These are phyloP conservation scores for Pseudogymnoascus sp. DNA, from an alignment of 2,329 filamentous ascomycete species.

Conservation along the genomic window DNA sequence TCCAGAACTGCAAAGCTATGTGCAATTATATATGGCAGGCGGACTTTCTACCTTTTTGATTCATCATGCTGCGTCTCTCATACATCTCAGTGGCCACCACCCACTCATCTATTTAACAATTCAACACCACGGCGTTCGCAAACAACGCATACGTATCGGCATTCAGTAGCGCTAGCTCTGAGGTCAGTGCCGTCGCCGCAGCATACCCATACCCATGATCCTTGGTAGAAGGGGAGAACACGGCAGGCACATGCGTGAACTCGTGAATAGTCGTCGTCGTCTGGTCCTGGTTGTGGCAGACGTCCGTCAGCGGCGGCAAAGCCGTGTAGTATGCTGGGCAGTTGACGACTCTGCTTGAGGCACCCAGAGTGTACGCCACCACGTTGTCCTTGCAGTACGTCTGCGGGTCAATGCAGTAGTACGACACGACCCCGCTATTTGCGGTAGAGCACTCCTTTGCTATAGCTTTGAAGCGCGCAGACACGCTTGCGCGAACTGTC, in stretches of 20 bases:
- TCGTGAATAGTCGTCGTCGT: slow-evolving; percentile 60
- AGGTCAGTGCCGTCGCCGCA: slow-evolving; percentile 38
- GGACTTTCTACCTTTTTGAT: background rate
- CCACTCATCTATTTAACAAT: slow-evolving; percentile 30
- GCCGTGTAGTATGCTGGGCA: slow-evolving; percentile 53
- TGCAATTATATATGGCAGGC: background rate
- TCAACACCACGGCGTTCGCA: slow-evolving; percentile 39
- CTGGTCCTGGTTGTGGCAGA: slow-evolving; percentile 59
- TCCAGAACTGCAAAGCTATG: background rate
- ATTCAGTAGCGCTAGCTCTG: slow-evolving; percentile 48
- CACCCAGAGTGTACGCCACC: slow-evolving; percentile 55
- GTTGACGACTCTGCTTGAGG: slow-evolving; percentile 50
- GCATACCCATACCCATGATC: slow-evolving; percentile 54
- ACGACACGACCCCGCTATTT: slow-evolving; percentile 40
- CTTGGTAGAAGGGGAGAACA: slow-evolving; percentile 47
- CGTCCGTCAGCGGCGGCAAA: slow-evolving; percentile 41
- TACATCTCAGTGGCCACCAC: background rate
- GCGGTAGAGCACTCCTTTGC: slow-evolving; percentile 48
- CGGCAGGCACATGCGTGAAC: slow-evolving; percentile 52
- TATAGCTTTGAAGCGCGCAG: slow-evolving; percentile 44
- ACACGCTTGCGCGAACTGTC: slow-evolving; percentile 42
- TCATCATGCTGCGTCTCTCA: background rate
- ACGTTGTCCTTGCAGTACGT: slow-evolving; percentile 43
- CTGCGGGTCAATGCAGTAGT: slow-evolving; percentile 54
- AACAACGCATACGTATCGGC: slow-evolving; percentile 56